phyloP scores from a whole-genome alignment of 495 filamentous ascomycete genomes.

The Xylaria longipes region DNA sequence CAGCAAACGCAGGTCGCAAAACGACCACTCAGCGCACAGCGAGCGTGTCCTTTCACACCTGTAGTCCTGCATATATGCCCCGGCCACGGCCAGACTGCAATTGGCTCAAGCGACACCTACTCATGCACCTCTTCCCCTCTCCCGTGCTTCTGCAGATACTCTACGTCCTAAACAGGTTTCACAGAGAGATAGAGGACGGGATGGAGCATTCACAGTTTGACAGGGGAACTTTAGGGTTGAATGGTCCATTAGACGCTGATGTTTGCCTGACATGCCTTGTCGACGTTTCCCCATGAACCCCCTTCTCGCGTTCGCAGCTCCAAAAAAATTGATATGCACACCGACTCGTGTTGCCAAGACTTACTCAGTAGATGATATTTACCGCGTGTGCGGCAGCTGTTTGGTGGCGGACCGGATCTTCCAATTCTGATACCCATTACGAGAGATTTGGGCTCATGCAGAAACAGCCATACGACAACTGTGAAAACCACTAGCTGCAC shows the following conservation, averaged over 20 bases:
- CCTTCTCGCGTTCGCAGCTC: background rate
- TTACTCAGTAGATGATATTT: background rate
- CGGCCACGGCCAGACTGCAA: background rate
- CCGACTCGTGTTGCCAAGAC: conserved; percentile 7
- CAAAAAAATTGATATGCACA: conserved; percentile 21
- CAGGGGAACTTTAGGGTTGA: conserved; percentile 2
- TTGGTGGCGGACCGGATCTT: background rate
- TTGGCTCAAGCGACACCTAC: conserved; percentile 18
- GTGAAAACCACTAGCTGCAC: background rate
- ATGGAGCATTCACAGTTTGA: background rate
- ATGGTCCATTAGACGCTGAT: conserved; percentile 24
- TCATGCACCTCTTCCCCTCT: conserved; percentile 15
- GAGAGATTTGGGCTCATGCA: background rate
- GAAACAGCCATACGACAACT: background rate
- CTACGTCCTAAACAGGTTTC: conserved; percentile 7
- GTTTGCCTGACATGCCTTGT: conserved; percentile 9
- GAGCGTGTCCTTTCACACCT: background rate
- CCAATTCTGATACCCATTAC: background rate
- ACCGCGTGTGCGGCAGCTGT: background rate
- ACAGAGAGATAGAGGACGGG: background rate
- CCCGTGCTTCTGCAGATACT: background rate
- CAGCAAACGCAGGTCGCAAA: conserved; percentile 13
- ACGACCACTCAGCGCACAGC: conserved; percentile 2
- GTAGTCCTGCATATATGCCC: conserved; percentile 18
- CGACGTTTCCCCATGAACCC: background rate